These are phyloP conservation scores for Mallotus nudiflorus DNA, from an alignment of 345 rosid genomes.

Conservation along the genomic window DNA sequence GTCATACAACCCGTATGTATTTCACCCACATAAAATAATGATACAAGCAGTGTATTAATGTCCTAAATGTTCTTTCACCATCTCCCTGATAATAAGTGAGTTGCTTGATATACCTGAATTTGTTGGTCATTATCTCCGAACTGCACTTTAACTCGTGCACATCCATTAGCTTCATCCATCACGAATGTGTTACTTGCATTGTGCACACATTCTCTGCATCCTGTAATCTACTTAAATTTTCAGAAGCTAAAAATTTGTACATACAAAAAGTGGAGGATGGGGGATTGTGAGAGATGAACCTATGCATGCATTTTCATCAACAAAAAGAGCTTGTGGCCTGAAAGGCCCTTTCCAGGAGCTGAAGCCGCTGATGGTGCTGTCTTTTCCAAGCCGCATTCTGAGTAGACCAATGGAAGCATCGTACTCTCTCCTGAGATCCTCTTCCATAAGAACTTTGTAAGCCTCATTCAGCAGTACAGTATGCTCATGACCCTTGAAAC, in stretches of 20 bases:
- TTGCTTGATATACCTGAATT: slow-evolving; percentile 39
- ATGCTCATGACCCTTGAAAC: slow-evolving; percentile 43
- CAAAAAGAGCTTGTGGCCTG: slow-evolving; percentile 57
- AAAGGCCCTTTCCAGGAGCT: slow-evolving; percentile 63
- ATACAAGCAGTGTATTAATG: no score
- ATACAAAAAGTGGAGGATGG: neutral
- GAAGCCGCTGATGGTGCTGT: slow-evolving; percentile 22
- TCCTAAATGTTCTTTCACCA: no score
- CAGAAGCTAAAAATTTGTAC: neutral
- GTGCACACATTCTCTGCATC: slow-evolving; percentile 62
- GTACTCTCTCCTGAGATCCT: slow-evolving; percentile 42
- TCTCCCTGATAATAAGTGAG: no score
- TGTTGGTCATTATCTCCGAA: slow-evolving; percentile 48
- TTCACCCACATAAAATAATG: no score
- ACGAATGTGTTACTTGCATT: slow-evolving; percentile 58
- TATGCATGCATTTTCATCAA: slow-evolving; percentile 61
- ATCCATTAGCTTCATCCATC: slow-evolving; percentile 48
- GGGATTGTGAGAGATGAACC: slow-evolving; percentile 21
- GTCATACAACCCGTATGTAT: neutral
- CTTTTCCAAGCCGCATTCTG: slow-evolving; percentile 23
- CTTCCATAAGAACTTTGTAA: slow-evolving; percentile 44
- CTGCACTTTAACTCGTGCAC: slow-evolving; percentile 61
- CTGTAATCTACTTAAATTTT: slow-evolving; percentile 27
- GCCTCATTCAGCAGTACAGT: slow-evolving; percentile 55
- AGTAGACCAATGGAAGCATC: slow-evolving; percentile 43